phyloP scores from a whole-genome alignment of 768 basidiomycete genomes.

The Pulveroboletus sp. region DNA sequence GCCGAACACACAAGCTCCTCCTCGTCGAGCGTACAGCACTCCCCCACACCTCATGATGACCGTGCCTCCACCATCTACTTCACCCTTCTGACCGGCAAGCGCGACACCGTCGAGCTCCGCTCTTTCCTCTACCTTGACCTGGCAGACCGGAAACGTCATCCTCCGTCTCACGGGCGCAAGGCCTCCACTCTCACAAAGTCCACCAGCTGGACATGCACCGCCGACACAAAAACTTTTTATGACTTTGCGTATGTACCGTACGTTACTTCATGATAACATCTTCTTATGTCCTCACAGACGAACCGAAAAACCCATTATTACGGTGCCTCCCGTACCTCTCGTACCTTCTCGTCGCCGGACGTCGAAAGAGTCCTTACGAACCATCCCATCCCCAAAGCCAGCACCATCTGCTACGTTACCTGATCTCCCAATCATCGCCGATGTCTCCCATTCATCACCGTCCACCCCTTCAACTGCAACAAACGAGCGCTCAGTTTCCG shows the following conservation, averaged over 20 bases:
- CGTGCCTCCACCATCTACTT: slow-evolving; percentile 44
- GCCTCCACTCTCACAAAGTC: slow-evolving; percentile 29
- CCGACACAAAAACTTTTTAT: slow-evolving; percentile 8
- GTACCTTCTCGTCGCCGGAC: slow-evolving; percentile 25
- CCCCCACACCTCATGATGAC: slow-evolving; percentile 8
- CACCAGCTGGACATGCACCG: slow-evolving; percentile 28
- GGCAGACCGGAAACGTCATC: slow-evolving; percentile 46
- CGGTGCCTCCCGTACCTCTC: slow-evolving; percentile 9
- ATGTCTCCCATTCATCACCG: neutral
- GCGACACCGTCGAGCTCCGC: slow-evolving; percentile 39
- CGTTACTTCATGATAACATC: neutral
- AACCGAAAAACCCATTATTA: slow-evolving; percentile 23
- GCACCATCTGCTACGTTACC: slow-evolving; percentile 53
- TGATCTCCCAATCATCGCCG: slow-evolving; percentile 32
- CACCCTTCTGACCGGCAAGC: slow-evolving; percentile 39
- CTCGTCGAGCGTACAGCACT: slow-evolving; percentile 15
- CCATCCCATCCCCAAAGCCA: slow-evolving; percentile 58
- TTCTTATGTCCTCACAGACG: slow-evolving; percentile 16
- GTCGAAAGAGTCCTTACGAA: slow-evolving; percentile 42
- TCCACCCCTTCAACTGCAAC: neutral
- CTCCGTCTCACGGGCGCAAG: slow-evolving; percentile 37
- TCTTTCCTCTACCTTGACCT: slow-evolving; percentile 71
- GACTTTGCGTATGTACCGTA: slow-evolving; percentile 12
- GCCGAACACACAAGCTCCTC: slow-evolving; percentile 28
- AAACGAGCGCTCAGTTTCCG: slow-evolving; percentile 13